phyloP scores from a whole-genome alignment of 345 rosid species.

The Gossypium raimondii region DNA sequence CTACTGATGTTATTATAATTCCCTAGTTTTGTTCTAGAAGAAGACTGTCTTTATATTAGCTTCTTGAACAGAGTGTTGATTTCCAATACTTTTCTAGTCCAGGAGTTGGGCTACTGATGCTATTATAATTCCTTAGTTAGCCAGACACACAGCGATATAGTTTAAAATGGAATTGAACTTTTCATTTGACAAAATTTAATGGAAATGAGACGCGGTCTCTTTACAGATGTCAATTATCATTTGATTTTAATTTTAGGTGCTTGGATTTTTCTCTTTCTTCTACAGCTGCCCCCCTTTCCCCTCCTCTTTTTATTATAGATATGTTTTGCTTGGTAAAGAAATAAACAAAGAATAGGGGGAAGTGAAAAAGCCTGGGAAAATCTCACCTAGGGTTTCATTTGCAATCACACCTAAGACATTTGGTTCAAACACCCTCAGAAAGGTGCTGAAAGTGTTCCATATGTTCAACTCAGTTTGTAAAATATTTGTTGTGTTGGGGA shows the following conservation, averaged over 20 bases:
- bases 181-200: background rate
- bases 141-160: background rate
- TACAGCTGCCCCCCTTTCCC: background rate
- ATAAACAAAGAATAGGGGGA: background rate
- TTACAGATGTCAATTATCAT: background rate
- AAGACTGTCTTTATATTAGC: background rate
- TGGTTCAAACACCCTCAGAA: background rate
- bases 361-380: background rate
- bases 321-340: background rate
- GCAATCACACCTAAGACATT: background rate
- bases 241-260: slow-evolving; percentile 3
- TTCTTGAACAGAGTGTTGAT: background rate
- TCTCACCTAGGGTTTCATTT: background rate
- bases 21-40: background rate
- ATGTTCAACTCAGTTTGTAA: background rate
- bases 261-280: background rate
- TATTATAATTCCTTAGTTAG: background rate
- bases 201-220: background rate
- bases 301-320: background rate
- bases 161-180: background rate
- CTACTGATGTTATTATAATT: background rate
- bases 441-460: background rate
- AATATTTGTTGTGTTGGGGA: background rate
- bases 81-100: background rate
- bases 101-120: background rate